These are phyloP conservation scores for Cyclocybe aegerita DNA, from an alignment of 768 basidiomycete genomes.

Conservation along the genomic window DNA sequence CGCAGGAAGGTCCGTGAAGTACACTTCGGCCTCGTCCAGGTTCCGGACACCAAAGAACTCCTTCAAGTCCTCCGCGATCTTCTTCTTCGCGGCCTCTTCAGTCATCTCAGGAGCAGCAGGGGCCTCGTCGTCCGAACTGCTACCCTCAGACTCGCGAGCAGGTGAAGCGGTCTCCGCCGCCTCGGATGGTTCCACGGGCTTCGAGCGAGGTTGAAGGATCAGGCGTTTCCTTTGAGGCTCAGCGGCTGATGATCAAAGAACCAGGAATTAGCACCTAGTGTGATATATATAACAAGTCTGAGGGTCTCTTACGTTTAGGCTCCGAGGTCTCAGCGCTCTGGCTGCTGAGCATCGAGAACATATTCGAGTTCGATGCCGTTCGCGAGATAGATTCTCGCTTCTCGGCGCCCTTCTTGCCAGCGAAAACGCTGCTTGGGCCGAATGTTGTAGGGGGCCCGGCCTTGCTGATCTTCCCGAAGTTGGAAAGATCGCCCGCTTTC, in stretches of 20 bases:
- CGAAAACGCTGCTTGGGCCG: conserved; percentile 84
- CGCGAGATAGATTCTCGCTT: conserved; percentile 79
- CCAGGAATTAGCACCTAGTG: conserved; percentile 1
- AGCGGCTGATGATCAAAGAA: conserved; percentile 29
- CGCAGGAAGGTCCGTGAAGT: conserved; percentile 74
- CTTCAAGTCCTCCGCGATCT: conserved; percentile 79
- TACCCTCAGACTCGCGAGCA: conserved; percentile 47
- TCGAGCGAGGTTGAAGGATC: conserved; percentile 77
- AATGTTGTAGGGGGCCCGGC: conserved; percentile 61
- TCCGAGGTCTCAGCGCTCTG: conserved; percentile 62
- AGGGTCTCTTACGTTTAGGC: conserved; percentile 43
- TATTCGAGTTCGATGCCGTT: conserved; percentile 77
- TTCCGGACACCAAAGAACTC: conserved; percentile 87
- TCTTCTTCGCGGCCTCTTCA: conserved; percentile 66
- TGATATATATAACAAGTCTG: neutral
- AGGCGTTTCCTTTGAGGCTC: conserved; percentile 71
- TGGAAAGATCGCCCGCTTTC: conserved; percentile 83
- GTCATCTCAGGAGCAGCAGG: conserved; percentile 49
- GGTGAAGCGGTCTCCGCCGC: conserved; percentile 38
- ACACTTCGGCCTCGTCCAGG: conserved; percentile 83
- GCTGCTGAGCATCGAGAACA: conserved; percentile 76
- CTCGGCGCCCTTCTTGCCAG: conserved; percentile 60
- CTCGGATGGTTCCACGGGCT: conserved; percentile 46
- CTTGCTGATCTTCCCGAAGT: conserved; percentile 85
- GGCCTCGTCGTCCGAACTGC: conserved; percentile 51